Evolutionary conservation across 202 grass and related monocot species (phyloP), one percentile per base, ranked within the genome.

Genomic region (Digitaria exilis): DNA sequence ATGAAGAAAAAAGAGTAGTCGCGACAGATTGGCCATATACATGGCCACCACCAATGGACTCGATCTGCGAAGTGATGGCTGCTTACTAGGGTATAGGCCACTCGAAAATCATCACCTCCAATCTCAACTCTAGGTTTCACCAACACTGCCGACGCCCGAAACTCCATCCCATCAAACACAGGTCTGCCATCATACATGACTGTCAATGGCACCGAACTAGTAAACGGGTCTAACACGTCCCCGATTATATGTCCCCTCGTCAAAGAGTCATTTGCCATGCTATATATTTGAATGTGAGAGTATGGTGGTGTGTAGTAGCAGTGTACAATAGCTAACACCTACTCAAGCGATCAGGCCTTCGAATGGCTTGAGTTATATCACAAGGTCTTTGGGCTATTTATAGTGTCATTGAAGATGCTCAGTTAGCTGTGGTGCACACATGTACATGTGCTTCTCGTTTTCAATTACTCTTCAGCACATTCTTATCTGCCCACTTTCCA

Each of bases 41-140:
- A 76, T 87, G 81, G 82, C 44, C 87, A 63, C 69, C 87, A 49
- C 63, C 73, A 73, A 82, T 74, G 79, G 70, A 90, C 42, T 83
- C 72, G 76, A 85, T 73, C 16, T 83, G 52, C 32, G 50, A 79
- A 90, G 84, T 83, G 44, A 71, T 91, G 49, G 81, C 84, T 95
- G 81, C 84, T 95, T 88, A 97, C 95, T 46, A 97, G 87, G 68
- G 95, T 95, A 85, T 95, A 95, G 59, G 90, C 86, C 49, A 87
- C 57, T 56, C 95, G 81, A 37, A 95, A 87, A 80, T 95, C 92
- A 52, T 86, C 79, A 81, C 95, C 95, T 26, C 90, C 92, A 48
- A 95, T 87, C 56, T 90, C 88, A 85, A 93, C 82, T 67, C 63
- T 87, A 45, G 95, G 92, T 65, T 84, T 97, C 75, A 41, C 65